Evolutionary conservation across 2,329 filamentous ascomycete genomes (phyloP).

Genomic region (Penicillium sp.): DNA sequence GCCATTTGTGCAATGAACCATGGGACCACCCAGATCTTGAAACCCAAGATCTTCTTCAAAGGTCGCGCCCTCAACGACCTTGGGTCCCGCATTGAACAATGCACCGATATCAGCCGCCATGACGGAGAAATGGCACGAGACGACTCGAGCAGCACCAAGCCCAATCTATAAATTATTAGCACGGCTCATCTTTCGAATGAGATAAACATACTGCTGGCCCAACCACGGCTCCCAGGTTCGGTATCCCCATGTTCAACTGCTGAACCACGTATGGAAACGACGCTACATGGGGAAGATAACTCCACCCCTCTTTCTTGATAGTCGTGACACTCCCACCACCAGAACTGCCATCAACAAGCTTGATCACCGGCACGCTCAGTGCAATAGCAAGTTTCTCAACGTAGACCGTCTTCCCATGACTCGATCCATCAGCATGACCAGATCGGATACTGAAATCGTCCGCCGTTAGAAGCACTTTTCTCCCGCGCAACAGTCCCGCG

Average conservation of each 20-base stretch:
- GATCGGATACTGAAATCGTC: constrained; percentile 66
- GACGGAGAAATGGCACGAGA: constrained; percentile 64
- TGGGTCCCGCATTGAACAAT: constrained; percentile 65
- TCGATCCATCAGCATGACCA: constrained; percentile 64
- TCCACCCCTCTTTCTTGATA: constrained; percentile 57
- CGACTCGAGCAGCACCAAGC: constrained; percentile 62
- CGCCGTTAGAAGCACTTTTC: constrained; percentile 61
- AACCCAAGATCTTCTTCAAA: constrained; percentile 64
- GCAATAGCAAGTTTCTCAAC: constrained; percentile 63
- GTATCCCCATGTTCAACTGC: constrained; percentile 64
- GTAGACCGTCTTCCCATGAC: constrained; percentile 60
- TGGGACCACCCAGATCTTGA: constrained; percentile 61
- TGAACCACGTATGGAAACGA: constrained; percentile 56
- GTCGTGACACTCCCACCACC: constrained; percentile 64
- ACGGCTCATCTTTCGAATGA: not conserved
- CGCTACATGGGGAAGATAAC: constrained; percentile 61
- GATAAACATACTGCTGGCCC: constrained; percentile 54
- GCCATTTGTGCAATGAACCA: constrained; percentile 65
- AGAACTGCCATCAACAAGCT: constrained; percentile 64
- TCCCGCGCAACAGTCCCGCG: constrained; percentile 54
- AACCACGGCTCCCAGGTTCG: constrained; percentile 63
- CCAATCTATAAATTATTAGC: constrained; percentile 49
- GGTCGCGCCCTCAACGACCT: constrained; percentile 63
- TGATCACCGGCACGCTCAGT: constrained; percentile 61
- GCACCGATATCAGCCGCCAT: constrained; percentile 65